Evolutionary conservation across 106 monocot genomes (phyloP).

Genomic region (Alisma plantagoaquatica): DNA sequence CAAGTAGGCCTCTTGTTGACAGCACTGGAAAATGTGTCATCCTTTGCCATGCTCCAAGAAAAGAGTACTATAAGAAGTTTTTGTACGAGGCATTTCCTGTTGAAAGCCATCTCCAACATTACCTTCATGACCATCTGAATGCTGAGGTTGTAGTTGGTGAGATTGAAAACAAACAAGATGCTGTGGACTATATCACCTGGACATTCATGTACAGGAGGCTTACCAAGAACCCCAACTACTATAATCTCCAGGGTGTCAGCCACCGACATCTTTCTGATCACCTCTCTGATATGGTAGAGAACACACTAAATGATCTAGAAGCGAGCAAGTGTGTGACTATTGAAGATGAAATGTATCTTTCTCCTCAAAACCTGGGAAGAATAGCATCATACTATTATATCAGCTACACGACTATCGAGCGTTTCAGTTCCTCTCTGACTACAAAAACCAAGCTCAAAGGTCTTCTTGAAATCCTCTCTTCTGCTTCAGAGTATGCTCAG

Average conservation of each 20-base stretch:
- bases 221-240: constrained; percentile 87
- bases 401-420: constrained; percentile 84
- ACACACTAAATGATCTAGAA: constrained; percentile 65
- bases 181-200: constrained; percentile 99
- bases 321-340: constrained; percentile 82
- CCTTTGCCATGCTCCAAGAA: constrained; percentile 85
- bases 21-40: constrained; percentile 92
- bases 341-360: constrained; percentile 94
- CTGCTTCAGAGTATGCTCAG: constrained; percentile 85
- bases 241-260: constrained; percentile 96
- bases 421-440: constrained; percentile 71
- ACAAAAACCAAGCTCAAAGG: constrained; percentile 91
- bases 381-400: constrained; percentile 97
- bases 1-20: constrained; percentile 91
- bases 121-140: constrained; percentile 85
- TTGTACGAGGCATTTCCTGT: constrained; percentile 96
- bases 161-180: constrained; percentile 87
- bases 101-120: constrained; percentile 94
- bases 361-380: constrained; percentile 74
- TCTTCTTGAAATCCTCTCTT: constrained; percentile 73
- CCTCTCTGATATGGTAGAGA: constrained; percentile 81
- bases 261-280: constrained; percentile 96
- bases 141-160: constrained; percentile 88
- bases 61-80: constrained; percentile 98
- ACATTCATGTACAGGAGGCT: constrained; percentile 96